phyloP scores from a whole-genome alignment of 2,329 filamentous ascomycete genomes.

The Venturia asperata region DNA sequence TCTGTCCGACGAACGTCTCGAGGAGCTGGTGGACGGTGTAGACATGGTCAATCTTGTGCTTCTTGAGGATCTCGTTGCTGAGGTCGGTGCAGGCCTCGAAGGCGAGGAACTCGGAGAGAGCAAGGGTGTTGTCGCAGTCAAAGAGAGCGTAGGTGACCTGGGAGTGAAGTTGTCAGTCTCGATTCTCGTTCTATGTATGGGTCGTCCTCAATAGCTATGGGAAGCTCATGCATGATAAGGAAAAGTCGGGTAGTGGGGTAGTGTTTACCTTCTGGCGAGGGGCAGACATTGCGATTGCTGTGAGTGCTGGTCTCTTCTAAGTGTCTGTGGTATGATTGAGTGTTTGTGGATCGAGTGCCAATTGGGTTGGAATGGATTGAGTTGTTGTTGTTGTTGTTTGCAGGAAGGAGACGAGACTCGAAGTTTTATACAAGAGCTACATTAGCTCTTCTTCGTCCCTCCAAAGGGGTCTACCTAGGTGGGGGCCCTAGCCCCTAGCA shows the following conservation, averaged over 20 bases:
- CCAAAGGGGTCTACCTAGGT: no score
- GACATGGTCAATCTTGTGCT: constrained; percentile 55
- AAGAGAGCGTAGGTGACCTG: constrained; percentile 46
- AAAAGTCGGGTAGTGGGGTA: not conserved
- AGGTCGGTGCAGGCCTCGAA: constrained; percentile 87
- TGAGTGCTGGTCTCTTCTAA: constrained; percentile 3
- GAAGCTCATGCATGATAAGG: not conserved
- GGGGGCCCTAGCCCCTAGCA: no score
- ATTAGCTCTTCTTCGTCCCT: not conserved
- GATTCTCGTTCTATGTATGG: not conserved
- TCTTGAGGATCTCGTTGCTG: constrained; percentile 74
- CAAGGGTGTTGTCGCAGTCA: constrained; percentile 78
- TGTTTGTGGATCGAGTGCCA: not conserved
- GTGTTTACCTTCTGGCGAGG: constrained; percentile 8
- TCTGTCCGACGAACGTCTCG: constrained; percentile 82
- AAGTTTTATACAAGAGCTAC: not conserved
- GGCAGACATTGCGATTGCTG: not conserved
- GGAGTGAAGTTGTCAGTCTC: not conserved
- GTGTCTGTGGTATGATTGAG: not conserved
- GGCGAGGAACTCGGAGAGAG: constrained; percentile 81
- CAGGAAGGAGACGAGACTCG: not conserved
- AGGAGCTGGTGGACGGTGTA: constrained; percentile 77
- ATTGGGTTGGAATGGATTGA: not conserved
- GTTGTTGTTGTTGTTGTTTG: no score
- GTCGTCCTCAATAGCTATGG: not conserved